phyloP scores from a whole-genome alignment of 805 yeast species.

The Yamadazyma takamatsuzukensis region DNA sequence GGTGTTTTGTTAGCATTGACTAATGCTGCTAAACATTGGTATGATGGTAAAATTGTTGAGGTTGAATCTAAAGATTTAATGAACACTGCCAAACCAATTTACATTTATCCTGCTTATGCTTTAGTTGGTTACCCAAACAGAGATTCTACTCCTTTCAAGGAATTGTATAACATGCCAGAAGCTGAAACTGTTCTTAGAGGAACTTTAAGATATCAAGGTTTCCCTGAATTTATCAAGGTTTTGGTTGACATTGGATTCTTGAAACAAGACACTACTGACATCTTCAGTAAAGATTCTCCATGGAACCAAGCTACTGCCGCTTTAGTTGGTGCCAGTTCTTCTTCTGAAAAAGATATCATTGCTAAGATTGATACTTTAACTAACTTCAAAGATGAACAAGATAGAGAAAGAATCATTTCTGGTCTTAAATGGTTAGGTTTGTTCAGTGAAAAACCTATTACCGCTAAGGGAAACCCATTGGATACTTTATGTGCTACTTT shows the following conservation, averaged over 20 bases:
- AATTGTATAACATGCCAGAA: constrained; percentile 91
- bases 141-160: constrained; percentile 92
- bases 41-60: constrained; percentile 77
- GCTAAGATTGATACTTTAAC: constrained; percentile 76
- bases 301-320: constrained; percentile 88
- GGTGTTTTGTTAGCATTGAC: constrained; percentile 95
- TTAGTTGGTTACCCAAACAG: constrained; percentile 97
- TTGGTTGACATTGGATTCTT: constrained; percentile 92
- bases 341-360: constrained; percentile 67
- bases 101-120: constrained; percentile 92
- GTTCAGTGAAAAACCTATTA: constrained; percentile 70
- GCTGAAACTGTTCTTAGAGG: constrained; percentile 97
- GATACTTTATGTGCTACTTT: constrained; percentile 96
- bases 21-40: constrained; percentile 86
- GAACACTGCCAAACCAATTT: constrained; percentile 93
- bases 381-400: constrained; percentile 73
- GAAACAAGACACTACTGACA: constrained; percentile 65
- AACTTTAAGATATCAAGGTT: constrained; percentile 95
- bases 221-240: constrained; percentile 96
- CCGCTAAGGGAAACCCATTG: constrained; percentile 90
- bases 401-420: constrained; percentile 78
- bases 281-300: constrained; percentile 53
- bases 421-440: constrained; percentile 95
- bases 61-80: constrained; percentile 87
- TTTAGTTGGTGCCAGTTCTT: constrained; percentile 70